Evolutionary conservation across 441 rosid species (phyloP).

Genomic region (Viola pubescens): DNA sequence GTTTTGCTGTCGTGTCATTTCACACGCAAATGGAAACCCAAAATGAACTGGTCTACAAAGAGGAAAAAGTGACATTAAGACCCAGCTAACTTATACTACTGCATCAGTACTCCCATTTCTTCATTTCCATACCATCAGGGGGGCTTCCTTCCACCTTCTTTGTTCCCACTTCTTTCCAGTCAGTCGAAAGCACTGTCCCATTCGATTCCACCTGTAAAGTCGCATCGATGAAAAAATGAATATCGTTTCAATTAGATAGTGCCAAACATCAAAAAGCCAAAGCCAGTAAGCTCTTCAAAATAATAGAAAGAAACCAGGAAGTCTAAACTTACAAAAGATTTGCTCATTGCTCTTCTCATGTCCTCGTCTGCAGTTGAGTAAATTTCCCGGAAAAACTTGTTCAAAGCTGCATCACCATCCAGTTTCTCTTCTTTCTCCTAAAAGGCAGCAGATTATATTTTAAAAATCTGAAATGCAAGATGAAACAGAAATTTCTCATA

Average conservation of each 20-base stretch:
- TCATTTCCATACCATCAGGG: slow-evolving; percentile 70
- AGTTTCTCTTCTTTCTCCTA: slow-evolving; percentile 88
- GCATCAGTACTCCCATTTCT: slow-evolving; percentile 49
- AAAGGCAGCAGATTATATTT: slow-evolving; percentile 9
- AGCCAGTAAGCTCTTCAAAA: background rate
- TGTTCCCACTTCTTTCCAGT: slow-evolving; percentile 69
- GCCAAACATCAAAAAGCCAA: background rate
- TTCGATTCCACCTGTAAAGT: slow-evolving; percentile 56
- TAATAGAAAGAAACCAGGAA: background rate
- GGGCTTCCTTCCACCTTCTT: slow-evolving; percentile 67
- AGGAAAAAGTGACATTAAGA: background rate
- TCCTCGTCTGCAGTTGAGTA: slow-evolving; percentile 70
- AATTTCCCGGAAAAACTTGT: slow-evolving; percentile 75
- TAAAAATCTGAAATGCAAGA: background rate
- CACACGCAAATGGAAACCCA: background rate
- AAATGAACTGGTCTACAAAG: background rate
- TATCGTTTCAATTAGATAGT: no score
- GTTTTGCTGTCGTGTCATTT: background rate
- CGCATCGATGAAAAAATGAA: background rate
- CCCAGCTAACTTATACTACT: background rate
- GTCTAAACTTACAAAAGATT: slow-evolving; percentile 54
- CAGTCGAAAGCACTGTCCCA: slow-evolving; percentile 60
- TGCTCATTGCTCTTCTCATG: slow-evolving; percentile 77
- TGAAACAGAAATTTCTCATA: background rate
- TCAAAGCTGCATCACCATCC: slow-evolving; percentile 87